Conservation (phyloP, 768 basidiomycete genomes). For the Albatrellus ellisii region DNA sequence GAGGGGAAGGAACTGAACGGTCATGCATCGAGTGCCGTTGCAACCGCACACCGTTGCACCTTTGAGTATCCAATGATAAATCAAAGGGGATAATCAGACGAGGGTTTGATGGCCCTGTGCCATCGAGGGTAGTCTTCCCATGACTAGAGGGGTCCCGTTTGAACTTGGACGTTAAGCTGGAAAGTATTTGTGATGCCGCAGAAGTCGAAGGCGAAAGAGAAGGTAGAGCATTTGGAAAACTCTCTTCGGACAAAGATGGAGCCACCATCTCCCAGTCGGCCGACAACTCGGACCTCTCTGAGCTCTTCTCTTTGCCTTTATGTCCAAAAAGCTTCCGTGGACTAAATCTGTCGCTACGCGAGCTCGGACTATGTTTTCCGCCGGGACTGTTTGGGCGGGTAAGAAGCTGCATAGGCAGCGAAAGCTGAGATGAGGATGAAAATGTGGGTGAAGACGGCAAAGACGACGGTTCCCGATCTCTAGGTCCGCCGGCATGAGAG, state of each 20-base stretch:
- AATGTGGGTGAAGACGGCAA: constrained; percentile 13
- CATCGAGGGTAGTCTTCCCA: too few relatives aligned
- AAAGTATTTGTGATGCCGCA: constrained; percentile 1
- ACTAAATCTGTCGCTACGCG: constrained; percentile 9
- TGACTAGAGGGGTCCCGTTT: not conserved
- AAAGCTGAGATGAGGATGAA: constrained; percentile 12
- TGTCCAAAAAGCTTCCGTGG: constrained; percentile 12
- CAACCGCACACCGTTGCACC: constrained; percentile 5
- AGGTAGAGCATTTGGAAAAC: not conserved
- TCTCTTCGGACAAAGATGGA: constrained; percentile 7
- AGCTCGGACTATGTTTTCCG: not conserved
- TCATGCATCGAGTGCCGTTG: constrained; percentile 10
- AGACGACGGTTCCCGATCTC: constrained; percentile 10
- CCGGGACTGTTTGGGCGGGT: constrained; percentile 9
- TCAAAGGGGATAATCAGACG: too few relatives aligned
- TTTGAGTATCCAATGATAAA: too few relatives aligned
- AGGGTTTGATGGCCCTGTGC: not conserved
- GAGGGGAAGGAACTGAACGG: constrained; percentile 2
- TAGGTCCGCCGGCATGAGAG: constrained; percentile 7
- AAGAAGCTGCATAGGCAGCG: constrained; percentile 10
- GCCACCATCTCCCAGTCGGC: constrained; percentile 13
- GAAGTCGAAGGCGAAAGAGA: not conserved
- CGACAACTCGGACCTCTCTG: constrained; percentile 9
- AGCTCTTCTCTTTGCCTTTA: constrained; percentile 11
- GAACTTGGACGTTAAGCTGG: not conserved